Conservation (phyloP, 2,329 filamentous ascomycete genomes). For the Arachnomyces sp. region DNA sequence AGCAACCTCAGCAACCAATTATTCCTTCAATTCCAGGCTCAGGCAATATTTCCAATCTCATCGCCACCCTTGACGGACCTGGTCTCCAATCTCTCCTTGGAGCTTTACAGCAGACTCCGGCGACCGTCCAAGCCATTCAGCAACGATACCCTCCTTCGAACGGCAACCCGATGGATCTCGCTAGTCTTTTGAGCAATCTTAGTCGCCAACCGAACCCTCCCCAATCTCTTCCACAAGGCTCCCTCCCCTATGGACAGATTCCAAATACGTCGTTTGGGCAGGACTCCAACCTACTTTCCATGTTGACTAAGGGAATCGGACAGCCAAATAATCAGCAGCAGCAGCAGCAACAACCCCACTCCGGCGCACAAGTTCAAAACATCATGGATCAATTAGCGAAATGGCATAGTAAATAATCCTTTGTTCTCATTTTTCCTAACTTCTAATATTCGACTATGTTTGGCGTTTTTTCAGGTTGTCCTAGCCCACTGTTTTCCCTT, state of each 20-base stretch:
- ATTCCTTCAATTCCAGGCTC: constrained; percentile 29
- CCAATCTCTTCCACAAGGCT: constrained; percentile 1
- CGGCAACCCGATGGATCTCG: constrained; percentile 16
- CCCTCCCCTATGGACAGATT: background rate
- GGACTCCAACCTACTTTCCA: constrained; percentile 31
- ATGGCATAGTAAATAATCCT: constrained; percentile 36
- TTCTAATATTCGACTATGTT: constrained; percentile 23
- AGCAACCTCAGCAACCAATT: constrained; percentile 24
- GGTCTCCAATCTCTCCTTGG: constrained; percentile 64
- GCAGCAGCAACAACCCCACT: constrained; percentile 26
- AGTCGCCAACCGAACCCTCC: constrained; percentile 8
- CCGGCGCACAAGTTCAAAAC: constrained; percentile 38
- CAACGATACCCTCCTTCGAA: constrained; percentile 13
- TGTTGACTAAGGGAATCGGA: constrained; percentile 31
- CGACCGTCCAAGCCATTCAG: constrained; percentile 22
- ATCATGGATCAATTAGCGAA: constrained; percentile 42
- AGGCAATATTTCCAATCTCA: constrained; percentile 55
- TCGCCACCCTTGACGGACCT: constrained; percentile 60
- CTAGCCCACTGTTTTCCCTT: background rate
- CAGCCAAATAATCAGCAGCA: constrained; percentile 15
- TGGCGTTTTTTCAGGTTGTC: background rate
- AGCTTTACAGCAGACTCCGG: constrained; percentile 45
- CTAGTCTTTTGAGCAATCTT: constrained; percentile 14
- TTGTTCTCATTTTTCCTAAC: constrained; percentile 11
- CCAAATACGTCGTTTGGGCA: constrained; percentile 22